phyloP scores from a whole-genome alignment of 768 basidiomycete species.

The Boletus sp. region DNA sequence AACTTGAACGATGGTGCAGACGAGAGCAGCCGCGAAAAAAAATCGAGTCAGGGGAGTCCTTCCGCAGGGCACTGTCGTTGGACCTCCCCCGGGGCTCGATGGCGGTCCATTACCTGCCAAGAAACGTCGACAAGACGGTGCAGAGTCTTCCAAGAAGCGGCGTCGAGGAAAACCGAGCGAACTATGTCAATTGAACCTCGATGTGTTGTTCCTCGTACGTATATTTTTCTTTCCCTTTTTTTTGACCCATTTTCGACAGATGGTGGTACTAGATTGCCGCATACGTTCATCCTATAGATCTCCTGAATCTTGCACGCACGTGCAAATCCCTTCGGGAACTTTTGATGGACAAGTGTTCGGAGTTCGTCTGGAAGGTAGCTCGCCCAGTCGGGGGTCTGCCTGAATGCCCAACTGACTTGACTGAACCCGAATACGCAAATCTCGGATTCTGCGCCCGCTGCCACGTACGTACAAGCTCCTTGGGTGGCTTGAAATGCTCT shows the following conservation, averaged over 20 bases:
- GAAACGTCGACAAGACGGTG: background rate
- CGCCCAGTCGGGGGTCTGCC: conserved; percentile 39
- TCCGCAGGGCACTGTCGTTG: too few species aligned
- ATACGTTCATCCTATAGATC: conserved; percentile 32
- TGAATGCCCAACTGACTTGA: conserved; percentile 39
- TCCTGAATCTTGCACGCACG: conserved; percentile 34
- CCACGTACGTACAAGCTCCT: background rate
- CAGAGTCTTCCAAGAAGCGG: background rate
- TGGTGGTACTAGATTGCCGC: conserved; percentile 32
- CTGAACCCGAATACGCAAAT: conserved; percentile 41
- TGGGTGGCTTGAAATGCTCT: background rate
- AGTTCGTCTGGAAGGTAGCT: conserved; percentile 21
- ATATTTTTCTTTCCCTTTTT: too few species aligned
- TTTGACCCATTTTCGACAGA: background rate
- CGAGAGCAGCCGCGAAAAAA: background rate
- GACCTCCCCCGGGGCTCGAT: background rate
- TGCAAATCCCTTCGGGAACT: conserved; percentile 36
- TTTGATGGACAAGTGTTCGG: conserved; percentile 29
- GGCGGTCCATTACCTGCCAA: background rate
- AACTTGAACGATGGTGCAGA: background rate
- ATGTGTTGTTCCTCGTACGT: conserved; percentile 6
- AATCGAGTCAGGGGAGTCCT: too few species aligned
- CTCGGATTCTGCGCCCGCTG: conserved; percentile 32
- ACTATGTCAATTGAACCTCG: conserved; percentile 2
- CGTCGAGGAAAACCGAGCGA: background rate